A percentile compares a stretch with the other conserved stretches of the same genome.
Evolutionary conservation across 441 rosid genomes (phyloP).

Genomic region (Gossypium schwendimanii): DNA sequence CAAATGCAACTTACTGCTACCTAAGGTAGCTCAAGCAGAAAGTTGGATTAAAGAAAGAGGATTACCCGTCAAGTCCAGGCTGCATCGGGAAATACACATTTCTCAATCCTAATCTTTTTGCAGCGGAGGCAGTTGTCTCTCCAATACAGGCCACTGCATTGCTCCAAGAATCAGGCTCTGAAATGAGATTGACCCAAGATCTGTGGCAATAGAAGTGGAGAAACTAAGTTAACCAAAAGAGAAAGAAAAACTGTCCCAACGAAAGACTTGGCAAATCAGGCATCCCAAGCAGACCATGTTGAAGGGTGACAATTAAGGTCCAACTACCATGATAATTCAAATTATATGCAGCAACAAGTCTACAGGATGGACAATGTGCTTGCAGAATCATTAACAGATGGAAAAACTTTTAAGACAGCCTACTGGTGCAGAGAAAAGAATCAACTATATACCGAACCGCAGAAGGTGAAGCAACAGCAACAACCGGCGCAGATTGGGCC

Average conservation of each 20-base stretch:
- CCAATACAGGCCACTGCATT: conserved; percentile 83
- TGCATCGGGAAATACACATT: conserved; percentile 62
- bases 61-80: conserved; percentile 93
- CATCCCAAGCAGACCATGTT: conserved; percentile 1
- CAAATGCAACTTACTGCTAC: background rate
- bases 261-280: background rate
- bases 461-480: conserved; percentile 92
- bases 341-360: background rate
- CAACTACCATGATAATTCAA: conserved; percentile 3
- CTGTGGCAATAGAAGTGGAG: conserved; percentile 34
- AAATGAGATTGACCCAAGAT: conserved; percentile 67
- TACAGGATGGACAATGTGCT: background rate
- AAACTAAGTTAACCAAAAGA: conserved; percentile 9
- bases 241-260: background rate
- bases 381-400: background rate
- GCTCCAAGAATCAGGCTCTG: conserved; percentile 47
- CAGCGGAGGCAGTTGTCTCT: conserved; percentile 88
- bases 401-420: background rate
- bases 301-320: conserved; percentile 2
- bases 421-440: background rate
- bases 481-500: conserved; percentile 68
- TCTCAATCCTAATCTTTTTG: conserved; percentile 62
- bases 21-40: background rate
- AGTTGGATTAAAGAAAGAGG: background rate
- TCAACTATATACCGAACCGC: conserved; percentile 48